Percentiles rank a stretch among this genome's conserved stretches.
These are phyloP conservation scores for Pichiaceae sp. DNA, from an alignment of 1,139 yeast species.

Conservation along the genomic window DNA sequence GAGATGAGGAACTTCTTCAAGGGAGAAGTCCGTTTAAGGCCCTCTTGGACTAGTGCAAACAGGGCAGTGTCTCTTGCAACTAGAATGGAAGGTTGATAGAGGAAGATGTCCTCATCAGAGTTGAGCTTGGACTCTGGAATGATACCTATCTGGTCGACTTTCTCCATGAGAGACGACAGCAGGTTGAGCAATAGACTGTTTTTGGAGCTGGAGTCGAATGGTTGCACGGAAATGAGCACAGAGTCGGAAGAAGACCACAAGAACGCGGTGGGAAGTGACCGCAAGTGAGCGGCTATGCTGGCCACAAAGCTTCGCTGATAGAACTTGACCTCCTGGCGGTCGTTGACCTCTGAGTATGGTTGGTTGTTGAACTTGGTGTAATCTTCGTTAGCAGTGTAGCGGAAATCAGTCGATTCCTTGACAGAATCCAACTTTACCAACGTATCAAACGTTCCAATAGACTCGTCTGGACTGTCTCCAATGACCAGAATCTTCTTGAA, in stretches of 20 bases:
- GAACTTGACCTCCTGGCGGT: conserved; percentile 28
- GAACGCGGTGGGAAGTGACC: conserved; percentile 45
- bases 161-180: conserved; percentile 18
- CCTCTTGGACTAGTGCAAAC: conserved; percentile 6
- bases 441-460: not conserved
- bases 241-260: conserved; percentile 33
- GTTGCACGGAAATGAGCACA: conserved; percentile 30
- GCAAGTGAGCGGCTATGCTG: conserved; percentile 52
- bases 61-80: conserved; percentile 11
- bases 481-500: conserved; percentile 10
- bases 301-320: conserved; percentile 59
- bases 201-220: conserved; percentile 6
- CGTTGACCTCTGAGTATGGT: conserved; percentile 29
- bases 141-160: conserved; percentile 12
- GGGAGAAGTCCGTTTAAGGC: conserved; percentile 4
- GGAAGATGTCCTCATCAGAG: conserved; percentile 5
- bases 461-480: conserved; percentile 3
- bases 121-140: conserved; percentile 3
- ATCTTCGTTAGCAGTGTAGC: conserved; percentile 15
- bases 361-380: conserved; percentile 16
- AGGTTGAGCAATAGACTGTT: conserved; percentile 18
- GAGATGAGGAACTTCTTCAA: conserved; percentile 10
- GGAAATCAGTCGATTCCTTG: conserved; percentile 1
- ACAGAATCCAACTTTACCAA: not conserved
- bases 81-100: conserved; percentile 15